phyloP scores from a whole-genome alignment of 768 basidiomycete genomes.

The Kockovaella imperatae region DNA sequence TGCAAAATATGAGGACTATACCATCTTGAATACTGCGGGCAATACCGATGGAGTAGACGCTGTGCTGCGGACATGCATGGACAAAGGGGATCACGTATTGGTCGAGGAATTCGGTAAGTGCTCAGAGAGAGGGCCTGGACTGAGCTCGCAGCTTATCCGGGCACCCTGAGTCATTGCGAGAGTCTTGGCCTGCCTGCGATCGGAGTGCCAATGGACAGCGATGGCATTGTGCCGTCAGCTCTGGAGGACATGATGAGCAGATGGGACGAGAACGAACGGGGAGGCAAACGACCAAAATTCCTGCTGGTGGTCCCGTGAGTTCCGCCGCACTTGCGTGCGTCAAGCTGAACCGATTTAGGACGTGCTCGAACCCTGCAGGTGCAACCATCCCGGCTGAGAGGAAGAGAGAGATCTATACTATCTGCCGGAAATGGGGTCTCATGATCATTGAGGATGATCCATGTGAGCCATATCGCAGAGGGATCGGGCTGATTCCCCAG shows the following conservation, averaged over 20 bases:
- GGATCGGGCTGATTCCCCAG: constrained; percentile 28
- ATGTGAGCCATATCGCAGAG: constrained; percentile 31
- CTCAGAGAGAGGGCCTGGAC: neutral
- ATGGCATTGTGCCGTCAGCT: constrained; percentile 57
- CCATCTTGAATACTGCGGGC: constrained; percentile 54
- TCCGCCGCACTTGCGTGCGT: neutral
- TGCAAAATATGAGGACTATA: constrained; percentile 53
- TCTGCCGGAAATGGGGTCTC: constrained; percentile 68
- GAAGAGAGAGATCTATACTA: constrained; percentile 66
- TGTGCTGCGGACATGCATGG: constrained; percentile 17
- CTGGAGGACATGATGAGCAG: constrained; percentile 54
- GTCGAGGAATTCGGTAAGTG: constrained; percentile 61
- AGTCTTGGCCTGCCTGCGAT: constrained; percentile 44
- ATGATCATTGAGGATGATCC: constrained; percentile 73
- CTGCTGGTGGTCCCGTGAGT: constrained; percentile 14
- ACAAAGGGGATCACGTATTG: constrained; percentile 39
- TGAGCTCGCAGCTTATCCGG: constrained; percentile 27
- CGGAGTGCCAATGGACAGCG: constrained; percentile 56
- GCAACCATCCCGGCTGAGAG: constrained; percentile 57
- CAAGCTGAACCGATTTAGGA: constrained; percentile 17
- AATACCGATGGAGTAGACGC: constrained; percentile 58
- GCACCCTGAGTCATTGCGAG: constrained; percentile 49
- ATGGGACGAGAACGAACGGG: constrained; percentile 58
- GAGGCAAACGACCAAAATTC: constrained; percentile 52
- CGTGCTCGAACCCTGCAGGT: constrained; percentile 68